Evolutionary conservation across 805 yeast species (phyloP), one percentile per base, ranked within the genome.

Genomic region (Saturnispora saitoi): DNA sequence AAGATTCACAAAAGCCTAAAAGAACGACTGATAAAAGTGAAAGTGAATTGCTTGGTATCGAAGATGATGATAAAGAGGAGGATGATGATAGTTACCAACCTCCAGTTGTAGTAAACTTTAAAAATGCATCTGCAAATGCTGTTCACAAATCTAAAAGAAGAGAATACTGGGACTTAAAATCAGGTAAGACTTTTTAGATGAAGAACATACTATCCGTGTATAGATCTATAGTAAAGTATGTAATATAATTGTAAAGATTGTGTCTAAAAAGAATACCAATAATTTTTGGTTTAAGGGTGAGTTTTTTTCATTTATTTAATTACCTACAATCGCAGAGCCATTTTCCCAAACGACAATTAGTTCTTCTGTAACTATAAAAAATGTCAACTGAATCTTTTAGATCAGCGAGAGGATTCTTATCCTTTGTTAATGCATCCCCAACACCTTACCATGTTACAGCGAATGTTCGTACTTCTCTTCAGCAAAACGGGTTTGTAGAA

Each of bases 391-490:
- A 50, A 24, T 47, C 59, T 11, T 56, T 69, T 20, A 56, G 65
- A 38, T 63, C 67, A 48, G 81, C 82, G 12, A 64, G 72, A 54
- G 86, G 83, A 43, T 87, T 90, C 59, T 70, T 90, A 43, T 72
- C 77, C 40, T 91, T 84, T 61, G 82, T 93, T 52, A 88, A 88
- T 67, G 71, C 75, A 3, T 83, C 95, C 0, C 98, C 96, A 15
- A 83, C 98, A 0, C 98, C 98, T 0, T 91, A 89, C 64, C 98
- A 93, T 65, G 96, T 89, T 0, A 95, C 90, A 8, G 75, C 77
- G 43, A 75, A 77, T 24, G 79, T 81, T 40, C 82, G 82, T 58
- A 55, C 63, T n/a, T 66, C 70, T 45, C 71, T 91, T 31, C 48
- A 62, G 2, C 62, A 65, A 3, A 76, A 78, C n/a, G 95, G 95